phyloP scores from a whole-genome alignment of 2,329 filamentous ascomycete species.

The Curvularia sp. region DNA sequence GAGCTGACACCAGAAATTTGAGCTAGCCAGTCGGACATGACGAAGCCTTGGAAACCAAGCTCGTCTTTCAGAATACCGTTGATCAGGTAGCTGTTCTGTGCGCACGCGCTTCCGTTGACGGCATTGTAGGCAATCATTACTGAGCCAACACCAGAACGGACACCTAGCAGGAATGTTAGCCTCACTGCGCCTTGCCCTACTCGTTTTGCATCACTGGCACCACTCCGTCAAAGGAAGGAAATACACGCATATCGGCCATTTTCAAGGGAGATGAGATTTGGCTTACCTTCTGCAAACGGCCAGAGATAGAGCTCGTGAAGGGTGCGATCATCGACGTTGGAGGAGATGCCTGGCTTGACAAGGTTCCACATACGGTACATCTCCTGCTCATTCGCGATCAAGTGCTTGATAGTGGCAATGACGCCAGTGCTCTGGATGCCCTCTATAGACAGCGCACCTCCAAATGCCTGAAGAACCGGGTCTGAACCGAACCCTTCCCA shows the following conservation, averaged over 20 bases:
- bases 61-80: constrained; percentile 88
- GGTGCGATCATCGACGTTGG: constrained; percentile 77
- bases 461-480: constrained; percentile 74
- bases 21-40: constrained; percentile 86
- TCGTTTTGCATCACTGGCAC: too few relatives aligned
- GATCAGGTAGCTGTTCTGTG: constrained; percentile 78
- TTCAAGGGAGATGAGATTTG: background rate
- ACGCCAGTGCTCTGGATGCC: constrained; percentile 77
- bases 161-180: constrained; percentile 40
- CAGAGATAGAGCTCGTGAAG: constrained; percentile 82
- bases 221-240: background rate
- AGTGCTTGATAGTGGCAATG: constrained; percentile 74
- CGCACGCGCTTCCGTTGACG: constrained; percentile 63
- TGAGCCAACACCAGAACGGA: constrained; percentile 77
- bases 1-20: constrained; percentile 81
- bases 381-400: constrained; percentile 75
- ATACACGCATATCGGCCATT: background rate
- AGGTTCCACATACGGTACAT: constrained; percentile 55
- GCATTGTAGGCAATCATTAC: constrained; percentile 82
- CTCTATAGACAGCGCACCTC: constrained; percentile 76
- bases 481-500: constrained; percentile 79
- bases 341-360: constrained; percentile 47
- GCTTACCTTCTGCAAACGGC: constrained; percentile 75
- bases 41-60: constrained; percentile 74
- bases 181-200: background rate